Base-by-base conservation (phyloP, 1,284 basidiomycete genomes). In the Wallemia hederae region DNA sequence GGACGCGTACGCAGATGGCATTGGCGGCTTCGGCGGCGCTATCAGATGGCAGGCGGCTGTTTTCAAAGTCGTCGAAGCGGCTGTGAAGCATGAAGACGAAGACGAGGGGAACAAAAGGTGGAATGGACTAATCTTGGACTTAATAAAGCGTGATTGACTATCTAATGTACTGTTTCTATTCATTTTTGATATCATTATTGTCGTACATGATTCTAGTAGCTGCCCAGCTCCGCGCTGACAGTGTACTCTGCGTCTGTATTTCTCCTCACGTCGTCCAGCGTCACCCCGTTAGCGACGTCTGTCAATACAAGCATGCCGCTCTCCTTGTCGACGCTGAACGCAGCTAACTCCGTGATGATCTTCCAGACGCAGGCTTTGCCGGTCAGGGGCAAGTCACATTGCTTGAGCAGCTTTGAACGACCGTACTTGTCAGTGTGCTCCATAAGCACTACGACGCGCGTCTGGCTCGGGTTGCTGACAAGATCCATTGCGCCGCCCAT, bases 401-500 rank as follows among this genome's bases (percentile, higher is more conserved):
- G 72, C 65, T 82, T 75, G 60, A 91, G 76, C 63, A 97, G 81
- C 76, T 97, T 97, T 60, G 83, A 80, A 64, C 78, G 78, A 59
- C 89, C 90, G 67, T 87, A 80, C 74, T 90, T 94, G 60, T 87
- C 81, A 65, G 80, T 80, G 72, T 92, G 90, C 68, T 25, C 60
- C 62, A 62, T 63, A 26, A 61, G 22, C 24, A 62, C 63, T 26
- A 66, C 62, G 61, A 85, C 81, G 71, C 83, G 87, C 59, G 88
- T 91, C 72, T 81, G 80, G 69, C 89, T 85, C 1, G 87, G 88
- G 71, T 89, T 90, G 57, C 86, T 89, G 61, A 91, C 87, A 60
- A 91, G 80, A 69, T 92, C 89, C 88, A 94, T 94, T 0, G 90
- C 89, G 62, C 91, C 90, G 27, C 90, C 90, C 69, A 94, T 90